Base-by-base conservation (phyloP, 345 rosid genomes). In the Hypericum perforatum region DNA sequence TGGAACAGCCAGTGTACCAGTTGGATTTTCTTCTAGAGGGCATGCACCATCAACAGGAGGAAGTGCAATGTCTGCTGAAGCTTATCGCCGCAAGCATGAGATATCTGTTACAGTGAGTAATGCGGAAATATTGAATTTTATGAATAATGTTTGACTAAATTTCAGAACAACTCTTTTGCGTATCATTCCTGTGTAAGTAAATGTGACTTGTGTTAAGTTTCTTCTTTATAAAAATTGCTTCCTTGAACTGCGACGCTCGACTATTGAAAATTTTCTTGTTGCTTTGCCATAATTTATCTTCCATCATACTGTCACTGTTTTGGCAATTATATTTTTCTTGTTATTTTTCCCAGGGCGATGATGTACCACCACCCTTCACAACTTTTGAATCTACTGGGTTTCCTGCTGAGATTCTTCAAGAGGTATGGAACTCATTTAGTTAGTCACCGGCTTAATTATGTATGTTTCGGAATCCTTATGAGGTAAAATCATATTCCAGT, bases 361-460 rank as follows among this genome's bases (percentile, higher is more conserved):
- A 76, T 43, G 82, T 92, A 43, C 97, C 95, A 42, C 75, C 66
- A 6, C 94, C 99, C 36, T 68, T 92, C 13, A 72, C 60, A 52
- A 80, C 95, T 22, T 92, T 92, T 74, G 94, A 85, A 59, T 63
- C 74, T 48, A 74, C 89, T 57, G 88, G 91, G 15, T 89, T 92
- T 59, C 97, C 99, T 60, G 57, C 89, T 29, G 97, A 92, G 82
- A 74, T 92, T 67, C 78, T 92, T 54, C 82, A 91, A 43, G 99
- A 92, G 97, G 97, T 92, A 80, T 44, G 63, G 8, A 38, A 37
- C 42, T 39, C 32, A 53, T 42, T 16, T 54, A 15, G 41, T 56
- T 52, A 15, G 32, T 9, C n/a, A 51, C 45, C 16, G 38, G 49
- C 67, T 36, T 36, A 39, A 60, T 43, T 41, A 52, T 43, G 32